Conservation (phyloP, 129 eudicot species). For the Lonicera japonica region DNA sequence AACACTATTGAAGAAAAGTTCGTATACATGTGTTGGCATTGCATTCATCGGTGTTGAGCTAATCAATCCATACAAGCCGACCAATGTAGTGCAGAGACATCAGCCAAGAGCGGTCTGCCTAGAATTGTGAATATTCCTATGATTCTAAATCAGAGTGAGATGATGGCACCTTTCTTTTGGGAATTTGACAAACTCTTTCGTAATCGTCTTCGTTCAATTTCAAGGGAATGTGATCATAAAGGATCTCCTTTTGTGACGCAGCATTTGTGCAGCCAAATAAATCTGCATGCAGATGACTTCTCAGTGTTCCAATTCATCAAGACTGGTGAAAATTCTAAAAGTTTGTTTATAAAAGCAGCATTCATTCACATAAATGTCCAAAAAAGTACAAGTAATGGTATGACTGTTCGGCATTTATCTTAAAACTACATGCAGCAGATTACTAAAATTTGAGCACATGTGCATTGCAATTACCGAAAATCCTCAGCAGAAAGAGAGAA, state of each 20-base stretch:
- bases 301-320: too few species aligned
- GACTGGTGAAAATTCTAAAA: not conserved
- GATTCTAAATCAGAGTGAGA: not conserved
- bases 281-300: conserved; percentile 9
- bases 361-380: not conserved
- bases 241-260: conserved; percentile 15
- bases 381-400: not conserved
- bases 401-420: not conserved
- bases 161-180: conserved; percentile 37
- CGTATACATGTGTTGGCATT: too few species aligned
- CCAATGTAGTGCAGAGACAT: not conserved
- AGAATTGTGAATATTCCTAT: too few species aligned
- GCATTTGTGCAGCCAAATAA: conserved; percentile 8
- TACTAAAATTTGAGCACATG: too few species aligned
- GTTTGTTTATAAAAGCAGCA: not conserved
- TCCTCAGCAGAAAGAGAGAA: too few species aligned
- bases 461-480: too few species aligned
- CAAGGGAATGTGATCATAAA: conserved; percentile 55
- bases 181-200: conserved; percentile 44
- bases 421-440: too few species aligned
- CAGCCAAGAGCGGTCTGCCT: too few species aligned
- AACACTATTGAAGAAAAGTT: not conserved
- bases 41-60: too few species aligned
- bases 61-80: not conserved
- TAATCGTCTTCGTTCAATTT: conserved; percentile 52